Evolutionary conservation across 371 early-diverging fungal genomes (phyloP), one percentile per base, ranked within the genome.

Genomic region (Mucor sp.): DNA sequence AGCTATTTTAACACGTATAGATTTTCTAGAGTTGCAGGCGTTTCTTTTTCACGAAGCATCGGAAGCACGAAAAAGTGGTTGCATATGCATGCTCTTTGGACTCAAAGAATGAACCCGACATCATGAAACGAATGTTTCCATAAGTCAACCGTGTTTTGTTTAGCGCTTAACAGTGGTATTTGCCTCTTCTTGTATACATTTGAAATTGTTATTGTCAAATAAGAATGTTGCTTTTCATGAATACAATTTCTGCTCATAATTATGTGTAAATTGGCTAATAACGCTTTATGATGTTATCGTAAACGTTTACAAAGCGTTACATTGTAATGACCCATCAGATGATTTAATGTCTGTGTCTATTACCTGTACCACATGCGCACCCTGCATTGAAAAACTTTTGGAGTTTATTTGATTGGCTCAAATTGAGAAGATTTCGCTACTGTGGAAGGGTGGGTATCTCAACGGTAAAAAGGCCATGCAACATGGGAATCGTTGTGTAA

Each of bases 371-470:
- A 47, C 19, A 47, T 47, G 0, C 21, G 7, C 44, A 3, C 12
- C 15, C 27, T 25, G 17, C 19, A n/a, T 60, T 27, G 17, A 47
- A 47, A 0, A 21, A 1, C 8, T 47, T 27, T 53, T 23, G 27
- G 14, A 14, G 14, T 14, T 25, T 0, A 6, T 15, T 27, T 53
- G 27, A 62, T 62, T 62, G 62, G 62, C 62, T 48, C 3, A 23
- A 48, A 62, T 62, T 21, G 62, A 62, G 62, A 62, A 21, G n/a
- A 25, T 62, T 62, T 62, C 28, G 62, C 62, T 53, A 27, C 53
- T 9, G 0, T 27, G 53, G 15, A 53, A 53, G 14, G 15, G 4
- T 27, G 25, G 27, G 23, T 8, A 44, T 11, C 25, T 21, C 50
- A 50, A 27, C 47, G 47, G 47, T 19, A 47, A 47, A 47, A 47